Base-by-base conservation (phyloP, 768 basidiomycete genomes). In the Pleurotus tuber-regium region DNA sequence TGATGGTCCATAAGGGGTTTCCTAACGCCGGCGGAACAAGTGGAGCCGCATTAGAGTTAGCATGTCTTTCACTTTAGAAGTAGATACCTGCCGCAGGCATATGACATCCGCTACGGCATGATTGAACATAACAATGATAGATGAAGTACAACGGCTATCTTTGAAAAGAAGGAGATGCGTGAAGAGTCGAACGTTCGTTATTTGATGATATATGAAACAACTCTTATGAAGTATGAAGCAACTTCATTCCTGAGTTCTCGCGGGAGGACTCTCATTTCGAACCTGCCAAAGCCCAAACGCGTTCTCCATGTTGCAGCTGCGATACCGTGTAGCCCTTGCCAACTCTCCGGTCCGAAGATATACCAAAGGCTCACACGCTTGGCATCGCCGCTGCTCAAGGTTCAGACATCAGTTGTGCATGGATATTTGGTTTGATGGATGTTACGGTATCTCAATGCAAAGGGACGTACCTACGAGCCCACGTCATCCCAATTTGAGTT, bases 401-500 rank as follows among this genome's bases (percentile, higher is more conserved):
- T 16, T 38, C 35, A 16, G 35, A 38, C 35, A 38, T 16, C n/a
- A 38, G 35, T 19, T 38, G 21, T 38, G 9, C n/a, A 14, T 7
- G 21, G 35, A n/a, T 38, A 38, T 38, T n/a, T 19, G n/a, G 21
- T 14, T 48, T 48, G 29, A 31, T 48, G 31, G 31, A 38, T 31
- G 30, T 31, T 31, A 42, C 24, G 21, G 9, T n/a, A n/a, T n/a
- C n/a, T n/a, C n/a, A n/a, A n/a, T n/a, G n/a, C n/a, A n/a, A n/a
- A n/a, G n/a, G n/a, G n/a, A n/a, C n/a, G n/a, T n/a, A n/a, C n/a
- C n/a, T n/a, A n/a, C n/a, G n/a, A n/a, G n/a, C 10, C 35, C 14
- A 48, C 46, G 46, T 48, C 46, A 48, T 18, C 40, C 46, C 30
- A 19, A 18, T 48, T 48, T 48, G 46, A 48, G 46, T 48, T 48